Base-by-base conservation (phyloP, 345 rosid genomes). In the Balakata baccata region DNA sequence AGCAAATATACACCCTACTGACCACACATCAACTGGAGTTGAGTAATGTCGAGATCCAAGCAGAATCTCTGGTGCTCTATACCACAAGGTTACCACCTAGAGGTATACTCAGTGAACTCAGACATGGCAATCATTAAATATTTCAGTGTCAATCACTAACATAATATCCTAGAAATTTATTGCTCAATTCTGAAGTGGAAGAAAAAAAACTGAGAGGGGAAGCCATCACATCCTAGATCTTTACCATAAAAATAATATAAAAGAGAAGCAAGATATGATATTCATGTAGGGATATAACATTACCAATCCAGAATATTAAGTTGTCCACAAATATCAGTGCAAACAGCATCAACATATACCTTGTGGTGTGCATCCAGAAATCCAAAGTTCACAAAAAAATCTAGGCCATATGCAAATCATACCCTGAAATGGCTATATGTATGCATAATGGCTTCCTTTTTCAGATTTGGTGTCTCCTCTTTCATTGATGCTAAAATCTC, bases 1-100 rank as follows among this genome's bases (percentile, higher is more conserved):
- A 49, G 99, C 97, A 82, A 95, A 95, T 80, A 95, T 95, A 80
- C 99, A 95, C n/a, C 99, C 99, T 57, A 95, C 98, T 17, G 99
- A 95, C 99, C 99, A 95, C 58, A 95, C 88, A 84, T 95, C 99
- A 68, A 95, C 99, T 0, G 97, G 98, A 49, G 99, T 95, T 39
- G 97, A 95, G 87, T 95, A 95, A 79, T 91, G 98, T 71, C 89
- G 92, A 57, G 99, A 92, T 57, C 99, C 99, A 77, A 95, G 94
- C 49, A 92, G 89, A 83, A 95, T 92, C 80, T 95, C 99, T 52
- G 99, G 99, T 67, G 99, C 99, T 84, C 99, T 82, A 82, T 95
- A 95, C 99, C 99, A 95, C 60, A 95, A 86, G 23, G 99, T 95
- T 65, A 95, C 99, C 82, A 95, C 99, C 99, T 95, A 80, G 23